Evolutionary conservation across 164 flowering plant genomes (phyloP).

Genomic region (Houttuynia cordata): DNA sequence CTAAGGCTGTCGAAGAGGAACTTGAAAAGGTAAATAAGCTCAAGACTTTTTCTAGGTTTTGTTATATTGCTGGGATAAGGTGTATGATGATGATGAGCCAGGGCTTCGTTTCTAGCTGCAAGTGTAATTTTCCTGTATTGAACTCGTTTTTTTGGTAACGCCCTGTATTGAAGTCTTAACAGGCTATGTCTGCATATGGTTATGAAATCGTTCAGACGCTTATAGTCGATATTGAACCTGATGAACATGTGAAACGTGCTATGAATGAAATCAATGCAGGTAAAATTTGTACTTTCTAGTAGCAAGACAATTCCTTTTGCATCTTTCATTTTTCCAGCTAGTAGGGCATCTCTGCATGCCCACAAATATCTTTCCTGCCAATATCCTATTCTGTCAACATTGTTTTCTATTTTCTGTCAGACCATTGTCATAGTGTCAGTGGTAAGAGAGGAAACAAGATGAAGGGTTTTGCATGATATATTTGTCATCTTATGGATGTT

Average conservation of each 20-base stretch:
- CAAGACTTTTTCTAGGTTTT: background rate
- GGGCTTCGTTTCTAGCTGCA: background rate
- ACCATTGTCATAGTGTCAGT: too few relatives aligned
- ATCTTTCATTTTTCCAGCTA: background rate
- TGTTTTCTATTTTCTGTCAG: too few relatives aligned
- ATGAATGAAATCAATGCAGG: slow-evolving; percentile 94
- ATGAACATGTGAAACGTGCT: slow-evolving; percentile 76
- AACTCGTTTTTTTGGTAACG: too few relatives aligned
- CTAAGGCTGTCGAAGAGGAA: slow-evolving; percentile 65
- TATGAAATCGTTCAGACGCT: slow-evolving; percentile 80
- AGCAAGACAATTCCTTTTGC: background rate
- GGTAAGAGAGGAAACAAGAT: too few relatives aligned
- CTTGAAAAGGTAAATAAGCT: slow-evolving; percentile 45
- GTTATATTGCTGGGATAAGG: background rate
- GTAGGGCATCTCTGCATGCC: background rate
- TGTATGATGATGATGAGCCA: too few relatives aligned
- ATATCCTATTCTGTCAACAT: too few relatives aligned
- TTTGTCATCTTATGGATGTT: too few relatives aligned
- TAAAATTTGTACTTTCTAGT: slow-evolving; percentile 12
- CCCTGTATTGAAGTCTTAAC: background rate
- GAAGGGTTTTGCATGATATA: too few relatives aligned
- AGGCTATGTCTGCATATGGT: slow-evolving; percentile 74
- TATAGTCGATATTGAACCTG: slow-evolving; percentile 78
- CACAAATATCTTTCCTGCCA: too few relatives aligned
- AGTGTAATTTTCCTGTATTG: background rate